Evolutionary conservation across 1,139 yeast species (phyloP), one percentile per base, ranked within the genome.

Genomic region (Candida glucosophila): DNA sequence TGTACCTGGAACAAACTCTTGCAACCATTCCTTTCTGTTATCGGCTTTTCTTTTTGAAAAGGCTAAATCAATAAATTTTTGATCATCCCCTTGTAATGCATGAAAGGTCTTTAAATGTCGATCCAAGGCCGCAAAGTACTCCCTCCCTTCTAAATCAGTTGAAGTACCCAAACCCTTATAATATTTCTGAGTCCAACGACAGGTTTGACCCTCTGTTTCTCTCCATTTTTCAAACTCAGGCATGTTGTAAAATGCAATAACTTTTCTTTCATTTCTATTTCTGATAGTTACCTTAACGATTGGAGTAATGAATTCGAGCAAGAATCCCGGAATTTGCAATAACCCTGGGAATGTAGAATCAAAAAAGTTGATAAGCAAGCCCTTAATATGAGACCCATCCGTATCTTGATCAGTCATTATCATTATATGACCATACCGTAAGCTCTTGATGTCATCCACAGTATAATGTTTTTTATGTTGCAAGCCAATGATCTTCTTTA

Each of bases 371-470:
- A 92, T 92, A 35, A 92, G 73, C 41, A 92, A 69, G 36, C 99
- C 99, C 52, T 92, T 92, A 48, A 92, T 92, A 61, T 92, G 99
- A 12, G 95, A 82, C 32, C 99, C 99, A 67, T 92, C 99, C 44
- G 88, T 95, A 82, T 92, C 99, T 57, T 92, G 99, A 81, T 92
- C 99, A 4, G 99, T 86, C 98, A 92, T 92, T 47, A 92, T 86
- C 97, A 92, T 90, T 26, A 92, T 72, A 51, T 86, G 95, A 15
- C 99, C 98, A 48, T 92, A 92, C 48, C 99, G 75, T 35, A 92
- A 62, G 7, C 77, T 76, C 31, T 71, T 73, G 6, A 82, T 66
- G 40, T 76, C 80, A 19, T 76, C 77, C 1, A 52, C 37, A 11
- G 54, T 57, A 49, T 92, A 92, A 21, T 64, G 67, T 56, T 86